Evolutionary conservation across 2,329 filamentous ascomycete species (phyloP), one percentile per base, ranked within the genome.

Genomic region (Microthyrium microscopicum): DNA sequence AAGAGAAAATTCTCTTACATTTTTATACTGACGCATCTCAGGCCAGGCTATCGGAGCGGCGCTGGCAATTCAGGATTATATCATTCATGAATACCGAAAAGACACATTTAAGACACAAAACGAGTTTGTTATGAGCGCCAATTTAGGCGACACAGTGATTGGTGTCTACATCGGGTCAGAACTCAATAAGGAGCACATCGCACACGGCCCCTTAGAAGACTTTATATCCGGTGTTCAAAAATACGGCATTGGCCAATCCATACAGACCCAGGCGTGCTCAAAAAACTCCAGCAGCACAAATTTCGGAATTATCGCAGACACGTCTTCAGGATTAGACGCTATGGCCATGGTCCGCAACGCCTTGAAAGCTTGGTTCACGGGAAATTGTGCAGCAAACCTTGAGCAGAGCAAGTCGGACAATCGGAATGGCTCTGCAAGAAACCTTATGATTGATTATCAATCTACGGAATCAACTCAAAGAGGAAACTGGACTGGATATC

Each of bases 261-360:
- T 29, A 8, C 26, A 29, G 13, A 16, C 26, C 7, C 26, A 29
- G 15, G 8, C 13, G 8, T 29, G 26, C 13, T 11, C 8, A 11
- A 16, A 16, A 29, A 29, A 29, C 26, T 12, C 12, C 26, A 29
- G 26, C 26, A 8, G 7, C 7, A 8, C 26, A 15, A 16, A 8
- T 15, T 29, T 29, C 17, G 26, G 26, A 16, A 29, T 29, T 15
- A 29, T 29, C 15, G 26, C 26, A 16, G 26, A 29, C 26, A 29
- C 15, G 15, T 29, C 26, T 29, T n/a, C n/a, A n/a, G 26, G 26
- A 7, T 8, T 29, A 11, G 15, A 29, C 7, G 26, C 8, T 16
- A 8, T 29, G 12, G 8, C 7, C 8, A 29, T 16, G 15, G 15
- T 29, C 8, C 8, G 17, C 7, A 7, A 29, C 7, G 26, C 26